phyloP scores from a whole-genome alignment of 495 filamentous ascomycete genomes.

The Chaetomium fimeti region DNA sequence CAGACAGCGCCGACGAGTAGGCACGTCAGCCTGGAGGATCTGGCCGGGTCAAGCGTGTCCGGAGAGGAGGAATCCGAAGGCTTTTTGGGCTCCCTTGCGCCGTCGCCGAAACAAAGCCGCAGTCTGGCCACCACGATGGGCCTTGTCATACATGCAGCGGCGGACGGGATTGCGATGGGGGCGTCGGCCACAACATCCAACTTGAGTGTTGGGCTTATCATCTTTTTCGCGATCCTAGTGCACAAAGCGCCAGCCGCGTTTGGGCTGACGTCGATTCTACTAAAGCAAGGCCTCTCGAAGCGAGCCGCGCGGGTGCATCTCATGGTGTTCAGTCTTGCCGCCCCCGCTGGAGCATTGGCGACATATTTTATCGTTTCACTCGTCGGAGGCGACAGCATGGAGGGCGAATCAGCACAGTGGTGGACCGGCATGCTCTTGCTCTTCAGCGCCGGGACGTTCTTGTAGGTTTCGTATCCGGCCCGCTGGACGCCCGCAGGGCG shows the following conservation, averaged over 20 bases:
- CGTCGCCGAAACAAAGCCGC: slow-evolving; percentile 51
- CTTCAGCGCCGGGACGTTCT: slow-evolving; percentile 91
- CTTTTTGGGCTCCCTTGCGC: slow-evolving; percentile 51
- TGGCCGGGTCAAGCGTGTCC: slow-evolving; percentile 52
- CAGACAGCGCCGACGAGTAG: slow-evolving; percentile 53
- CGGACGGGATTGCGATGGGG: slow-evolving; percentile 95
- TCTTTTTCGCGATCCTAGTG: slow-evolving; percentile 94
- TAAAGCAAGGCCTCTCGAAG: slow-evolving; percentile 86
- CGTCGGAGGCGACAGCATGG: slow-evolving; percentile 56
- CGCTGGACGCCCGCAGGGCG: background rate
- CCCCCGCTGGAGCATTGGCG: slow-evolving; percentile 77
- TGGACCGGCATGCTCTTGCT: slow-evolving; percentile 89
- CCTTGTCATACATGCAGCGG: slow-evolving; percentile 91
- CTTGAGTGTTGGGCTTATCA: slow-evolving; percentile 74
- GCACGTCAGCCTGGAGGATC: slow-evolving; percentile 79
- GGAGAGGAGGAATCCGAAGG: slow-evolving; percentile 51
- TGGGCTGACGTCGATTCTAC: slow-evolving; percentile 80
- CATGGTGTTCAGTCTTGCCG: slow-evolving; percentile 85
- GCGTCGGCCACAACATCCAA: slow-evolving; percentile 74
- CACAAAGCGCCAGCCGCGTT: slow-evolving; percentile 98
- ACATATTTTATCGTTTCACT: slow-evolving; percentile 79
- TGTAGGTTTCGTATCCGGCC: slow-evolving; percentile 58
- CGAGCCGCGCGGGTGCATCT: slow-evolving; percentile 81
- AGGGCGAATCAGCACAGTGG: slow-evolving; percentile 58
- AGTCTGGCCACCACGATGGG: slow-evolving; percentile 78